Base-by-base conservation (phyloP, 2,329 filamentous ascomycete genomes). In the Botrytis galanthina region DNA sequence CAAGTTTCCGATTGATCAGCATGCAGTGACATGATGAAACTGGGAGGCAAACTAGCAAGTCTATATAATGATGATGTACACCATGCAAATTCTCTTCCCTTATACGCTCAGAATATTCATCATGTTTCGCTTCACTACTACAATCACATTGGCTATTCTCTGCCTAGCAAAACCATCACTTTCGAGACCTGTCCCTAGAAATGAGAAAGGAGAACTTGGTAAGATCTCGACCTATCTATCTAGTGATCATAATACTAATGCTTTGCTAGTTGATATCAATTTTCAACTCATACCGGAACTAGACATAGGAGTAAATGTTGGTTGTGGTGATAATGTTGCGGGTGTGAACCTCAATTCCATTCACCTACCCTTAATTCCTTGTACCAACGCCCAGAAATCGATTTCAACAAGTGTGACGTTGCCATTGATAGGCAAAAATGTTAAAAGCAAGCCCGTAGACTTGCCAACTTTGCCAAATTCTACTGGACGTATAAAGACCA, bases 21-120 rank as follows among this genome's bases (percentile, higher is more conserved):
- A 26, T 37, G 4, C 54, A 57, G 66, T 57, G 66, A 69, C 37
- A 57, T 29, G n/a, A 57, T 57, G 66, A 37, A 44, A 57, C 48
- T 59, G 35, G 48, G 37, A 57, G 66, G 66, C 66, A 32, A 57
- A 32, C 16, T 57, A 8, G 48, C n/a, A 35, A 26, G 4, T 69
- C 26, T 44, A 57, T 69, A 57, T 32, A 57, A 42, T 69, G n/a
- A 69, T 32, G 48, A 57, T 69, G 48, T 57, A 57, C 26, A 54
- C 26, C 32, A 29, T 14, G 39, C n/a, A 39, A 68, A 32, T 18
- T 8, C 4, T 32, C 18, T 32, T 68, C 20, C 26, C 6, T 26
- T 35, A 42, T 57, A 14, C 46, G 26, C 5, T 12, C 26, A 18
- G 37, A 9, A 57, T 32, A n/a, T 57, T 4, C 48, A 68, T 42